phyloP scores from a whole-genome alignment of 1,139 yeast species.

The Suhomyces chickasaworum region DNA sequence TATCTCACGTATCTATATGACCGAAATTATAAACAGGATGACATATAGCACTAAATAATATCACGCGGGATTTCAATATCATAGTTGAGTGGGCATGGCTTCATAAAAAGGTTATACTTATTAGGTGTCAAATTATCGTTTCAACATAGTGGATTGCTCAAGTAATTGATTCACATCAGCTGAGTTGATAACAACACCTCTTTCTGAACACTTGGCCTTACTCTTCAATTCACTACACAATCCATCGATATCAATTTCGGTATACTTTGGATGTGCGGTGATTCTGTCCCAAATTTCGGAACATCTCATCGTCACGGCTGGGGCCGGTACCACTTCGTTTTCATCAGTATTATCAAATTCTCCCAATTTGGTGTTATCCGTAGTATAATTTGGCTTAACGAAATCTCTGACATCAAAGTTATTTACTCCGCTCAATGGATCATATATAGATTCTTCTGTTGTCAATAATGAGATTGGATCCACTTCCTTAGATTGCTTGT shows the following conservation, averaged over 20 bases:
- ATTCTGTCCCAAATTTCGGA: conserved; percentile 96
- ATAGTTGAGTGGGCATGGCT: conserved; percentile 2
- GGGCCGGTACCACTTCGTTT: conserved; percentile 55
- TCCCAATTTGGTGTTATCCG: conserved; percentile 11
- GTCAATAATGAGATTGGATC: conserved; percentile 45
- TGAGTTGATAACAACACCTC: conserved; percentile 83
- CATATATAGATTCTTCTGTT: conserved; percentile 71
- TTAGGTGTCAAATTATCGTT: conserved; percentile 11
- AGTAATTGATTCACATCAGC: conserved; percentile 72
- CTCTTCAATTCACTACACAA: conserved; percentile 83
- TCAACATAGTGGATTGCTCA: conserved; percentile 37
- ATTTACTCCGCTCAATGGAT: conserved; percentile 47
- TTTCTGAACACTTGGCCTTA: conserved; percentile 95
- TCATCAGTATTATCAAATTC: conserved; percentile 22
- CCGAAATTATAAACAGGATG: conserved; percentile 2
- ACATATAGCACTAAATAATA: conserved; percentile 1
- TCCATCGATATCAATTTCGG: conserved; percentile 91
- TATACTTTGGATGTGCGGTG: conserved; percentile 88
- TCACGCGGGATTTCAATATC: conserved; percentile 2
- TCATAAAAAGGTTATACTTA: background rate
- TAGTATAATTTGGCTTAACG: conserved; percentile 25
- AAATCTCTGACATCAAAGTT: conserved; percentile 44
- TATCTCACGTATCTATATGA: conserved; percentile 4
- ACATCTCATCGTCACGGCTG: conserved; percentile 62
- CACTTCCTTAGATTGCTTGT: conserved; percentile 16